phyloP scores from a whole-genome alignment of 441 rosid species.

The Eruca vesicaria region DNA sequence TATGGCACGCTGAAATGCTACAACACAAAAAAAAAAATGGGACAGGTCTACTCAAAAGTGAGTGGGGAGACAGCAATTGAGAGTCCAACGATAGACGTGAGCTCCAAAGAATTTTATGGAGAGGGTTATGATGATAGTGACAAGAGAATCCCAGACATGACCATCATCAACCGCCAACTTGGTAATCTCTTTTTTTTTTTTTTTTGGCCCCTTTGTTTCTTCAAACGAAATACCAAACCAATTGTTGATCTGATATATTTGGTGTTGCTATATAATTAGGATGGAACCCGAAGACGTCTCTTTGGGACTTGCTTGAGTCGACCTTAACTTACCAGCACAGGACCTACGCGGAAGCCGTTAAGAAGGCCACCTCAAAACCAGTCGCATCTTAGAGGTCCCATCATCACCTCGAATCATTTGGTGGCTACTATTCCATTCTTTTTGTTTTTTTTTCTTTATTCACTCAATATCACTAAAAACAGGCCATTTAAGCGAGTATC shows the following conservation, averaged over 20 bases:
- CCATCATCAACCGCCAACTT: constrained; percentile 87
- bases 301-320: constrained; percentile 97
- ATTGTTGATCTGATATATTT: constrained; percentile 14
- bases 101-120: constrained; percentile 93
- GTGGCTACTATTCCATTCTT: constrained; percentile 19
- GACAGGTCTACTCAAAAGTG: constrained; percentile 80
- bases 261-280: constrained; percentile 39
- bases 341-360: constrained; percentile 94
- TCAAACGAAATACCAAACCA: neutral
- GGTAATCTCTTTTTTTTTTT: constrained; percentile 44
- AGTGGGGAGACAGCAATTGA: constrained; percentile 75
- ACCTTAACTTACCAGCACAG: constrained; percentile 96
- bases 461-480: constrained; percentile 1
- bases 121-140: constrained; percentile 98
- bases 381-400: constrained; percentile 45
- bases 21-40: neutral
- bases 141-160: constrained; percentile 99
- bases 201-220: neutral
- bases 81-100: constrained; percentile 76
- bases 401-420: constrained; percentile 9
- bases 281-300: constrained; percentile 96
- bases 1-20: constrained; percentile 6
- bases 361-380: constrained; percentile 73
- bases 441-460: neutral
- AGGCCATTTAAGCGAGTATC: constrained; percentile 21